Evolutionary conservation across 23 red algal genomes (phyloP), one percentile per base, ranked within the genome.

Genomic region (Gracilaria vermiculophylla): DNA sequence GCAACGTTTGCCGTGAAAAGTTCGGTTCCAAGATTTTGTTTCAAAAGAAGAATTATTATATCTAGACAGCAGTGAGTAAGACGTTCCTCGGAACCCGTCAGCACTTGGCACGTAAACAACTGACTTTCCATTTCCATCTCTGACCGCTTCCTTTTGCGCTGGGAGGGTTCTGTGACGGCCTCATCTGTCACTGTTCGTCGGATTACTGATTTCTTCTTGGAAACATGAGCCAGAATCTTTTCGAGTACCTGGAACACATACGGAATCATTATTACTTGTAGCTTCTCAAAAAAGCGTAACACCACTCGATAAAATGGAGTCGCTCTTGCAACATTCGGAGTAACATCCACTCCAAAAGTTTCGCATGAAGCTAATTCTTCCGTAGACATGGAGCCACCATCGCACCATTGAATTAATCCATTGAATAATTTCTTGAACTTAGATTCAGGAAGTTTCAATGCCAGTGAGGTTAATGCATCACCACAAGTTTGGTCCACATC

Each of bases 391-490:
- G 61, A 55, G 7, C 61, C 72, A 41, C 53, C 72, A 20, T 90
- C 86, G 37, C 52, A 51, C 86, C 86, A 90, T 28, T 79, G 28
- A 33, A 80, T 35, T 16, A 90, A 29, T 10, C 33, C 31, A 34
- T 78, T 70, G 39, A 90, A 90, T 8, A 78, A 23, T 14, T 66
- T 25, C 27, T 90, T 90, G 75, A 90, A 90, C 40, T 65, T 72
- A 6, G 72, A 28, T 50, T 90, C 86, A 11, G 86, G 54, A 23
- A 90, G 53, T 34, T 62, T 66, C 42, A 90, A 28, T 62, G 55
- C 35, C 51, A 90, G 1, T 15, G 32, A 51, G 2, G 60, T 70
- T 20, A 90, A 40, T 10, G 57, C 74, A 20, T 87, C 83, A 33
- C 36, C 65, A 40, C 64, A 76, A 50, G 17, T 69, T 7, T 77